Base-by-base conservation (phyloP, 1,284 basidiomycete species). In the Vanrija humicola region DNA sequence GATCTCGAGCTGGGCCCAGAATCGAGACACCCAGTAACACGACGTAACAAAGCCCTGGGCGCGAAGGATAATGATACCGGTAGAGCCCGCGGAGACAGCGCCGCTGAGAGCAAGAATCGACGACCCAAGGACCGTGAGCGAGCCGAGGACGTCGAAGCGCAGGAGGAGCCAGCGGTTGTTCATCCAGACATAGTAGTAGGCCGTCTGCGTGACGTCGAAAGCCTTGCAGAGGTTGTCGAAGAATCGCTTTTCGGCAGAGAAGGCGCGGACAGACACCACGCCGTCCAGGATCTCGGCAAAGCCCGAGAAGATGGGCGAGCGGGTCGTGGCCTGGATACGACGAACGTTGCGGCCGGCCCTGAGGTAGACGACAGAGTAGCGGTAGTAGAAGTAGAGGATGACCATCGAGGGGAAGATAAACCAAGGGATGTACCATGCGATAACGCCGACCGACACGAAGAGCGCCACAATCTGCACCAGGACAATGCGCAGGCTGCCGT, bases 241-340 rank as follows among this genome's bases (percentile, higher is more conserved):
- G 79, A 95, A 93, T n/a, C 83, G 79, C 40, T 79, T 78, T 66
- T 94, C 90, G 2, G 85, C 88, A 9, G 87, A 87, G 75, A 93
- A 96, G 0, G 91, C 93, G 47, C 92, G 84, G 39, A 95, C 89
- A n/a, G 88, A 86, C 44, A 89, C 78, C 48, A 91, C 86, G 19
- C 89, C 89, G 50, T 80, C 82, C 39, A 92, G 78, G 14, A 90
- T 78, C 68, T 93, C 89, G 58, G 82, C 83, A 66, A 92, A 90
- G 50, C 87, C 86, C 3, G 86, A 73, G 61, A 70, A 77, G 52
- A 77, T 75, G 4, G 75, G 75, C 14, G 72, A 74, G 57, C 61
- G 60, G 6, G 62, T 56, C 47, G 73, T 77, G 16, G 75, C 69
- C 72, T 91, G 88, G 82, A 91, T 86, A 19, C 89, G 80, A 47